Base-by-base conservation (phyloP, 805 yeast species). In the Sugiyamaella americana region DNA sequence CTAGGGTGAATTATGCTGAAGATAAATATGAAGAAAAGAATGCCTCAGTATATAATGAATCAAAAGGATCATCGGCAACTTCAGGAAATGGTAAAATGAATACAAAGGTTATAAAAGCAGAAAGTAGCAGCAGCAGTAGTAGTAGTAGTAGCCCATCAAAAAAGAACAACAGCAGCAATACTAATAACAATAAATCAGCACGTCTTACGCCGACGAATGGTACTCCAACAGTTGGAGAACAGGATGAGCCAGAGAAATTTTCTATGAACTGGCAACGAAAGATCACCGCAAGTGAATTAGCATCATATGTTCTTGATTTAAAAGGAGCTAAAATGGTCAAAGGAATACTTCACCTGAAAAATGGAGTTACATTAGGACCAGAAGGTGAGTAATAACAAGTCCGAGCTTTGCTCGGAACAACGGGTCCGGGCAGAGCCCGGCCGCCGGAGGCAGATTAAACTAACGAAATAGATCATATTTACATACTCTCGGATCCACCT, bases 401-500 rank as follows among this genome's bases (percentile, higher is more conserved):
- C 8, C 11, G 32, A 13, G 32, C 13, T 8, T 26, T 8, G 11
- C 32, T 26, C 32, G 11, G 32, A 26, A 26, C 32, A 8, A 26
- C 11, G 32, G 32, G 8, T 13, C 13, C 11, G 32, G 32, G 32
- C 32, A 13, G 32, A 26, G 32, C 32, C 32, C 32, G 13, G 32
- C 32, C 32, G 32, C 32, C 32, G 32, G 32, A 26, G 32, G 32
- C 32, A 26, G 32, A 8, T 8, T 13, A 26, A 8, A 13, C 5
- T 4, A 13, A 23, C 32, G 13, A 18, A 19, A 32, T 32, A 54
- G 95, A 88, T 48, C 79, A 72, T 49, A 82, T 88, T 6, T 88
- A 84, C 61, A 79, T 89, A 80, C 74, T 89, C 10, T 79, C 93
- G 52, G 96, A 87, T 62, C 96, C 96, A 1, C 87, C 96, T 0